Conservation (phyloP, 2,329 filamentous ascomycete species). For the Aureobasidium sp. region DNA sequence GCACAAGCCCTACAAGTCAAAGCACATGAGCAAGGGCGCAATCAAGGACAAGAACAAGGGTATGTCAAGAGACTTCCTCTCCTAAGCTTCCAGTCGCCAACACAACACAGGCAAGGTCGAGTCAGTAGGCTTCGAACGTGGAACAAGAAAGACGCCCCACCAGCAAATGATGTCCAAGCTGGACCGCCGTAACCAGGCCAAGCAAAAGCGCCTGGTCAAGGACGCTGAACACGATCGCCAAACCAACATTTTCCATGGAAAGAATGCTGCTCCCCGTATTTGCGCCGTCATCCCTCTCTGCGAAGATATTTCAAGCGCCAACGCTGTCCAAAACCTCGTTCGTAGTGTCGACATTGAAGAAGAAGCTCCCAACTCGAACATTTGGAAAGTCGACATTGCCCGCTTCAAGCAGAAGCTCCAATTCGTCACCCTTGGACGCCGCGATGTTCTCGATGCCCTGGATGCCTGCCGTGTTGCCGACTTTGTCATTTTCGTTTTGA, state of each 20-base stretch:
- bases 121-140: constrained; percentile 52
- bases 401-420: constrained; percentile 93
- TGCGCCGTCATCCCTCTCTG: constrained; percentile 85
- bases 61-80: background rate
- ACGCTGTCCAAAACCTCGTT: constrained; percentile 65
- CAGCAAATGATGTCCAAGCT: constrained; percentile 98
- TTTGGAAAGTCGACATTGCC: constrained; percentile 62
- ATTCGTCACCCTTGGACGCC: constrained; percentile 67
- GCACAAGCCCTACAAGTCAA: constrained; percentile 89
- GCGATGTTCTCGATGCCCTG: constrained; percentile 68
- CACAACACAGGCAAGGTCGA: constrained; percentile 56
- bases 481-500: constrained; percentile 81
- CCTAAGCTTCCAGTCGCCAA: background rate
- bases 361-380: constrained; percentile 52
- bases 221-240: constrained; percentile 75
- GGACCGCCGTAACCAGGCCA: constrained; percentile 88
- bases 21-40: constrained; percentile 80
- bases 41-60: constrained; percentile 78
- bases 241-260: constrained; percentile 74
- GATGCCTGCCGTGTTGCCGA: constrained; percentile 86
- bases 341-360: constrained; percentile 70
- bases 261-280: constrained; percentile 78
- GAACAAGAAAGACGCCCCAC: constrained; percentile 77
- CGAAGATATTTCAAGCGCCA: constrained; percentile 58
- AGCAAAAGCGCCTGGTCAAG: constrained; percentile 80